Evolutionary conservation across 495 filamentous ascomycete genomes (phyloP).

Genomic region (Immersiella caudata): DNA sequence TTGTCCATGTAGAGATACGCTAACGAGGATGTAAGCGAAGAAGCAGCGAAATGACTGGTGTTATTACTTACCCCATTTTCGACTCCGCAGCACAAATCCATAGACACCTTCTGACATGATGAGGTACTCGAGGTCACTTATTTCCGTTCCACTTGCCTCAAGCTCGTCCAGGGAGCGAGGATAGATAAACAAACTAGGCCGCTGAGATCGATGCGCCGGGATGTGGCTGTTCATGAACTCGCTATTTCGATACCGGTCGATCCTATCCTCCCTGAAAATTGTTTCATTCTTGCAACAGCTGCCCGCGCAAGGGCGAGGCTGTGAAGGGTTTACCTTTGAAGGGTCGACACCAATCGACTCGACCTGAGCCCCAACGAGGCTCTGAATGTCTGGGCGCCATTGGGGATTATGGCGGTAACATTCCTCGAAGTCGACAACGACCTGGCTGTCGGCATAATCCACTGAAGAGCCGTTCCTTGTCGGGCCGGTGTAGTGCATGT

Average conservation of each 20-base stretch:
- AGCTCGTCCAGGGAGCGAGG: conserved; percentile 21
- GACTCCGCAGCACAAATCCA: conserved; percentile 46
- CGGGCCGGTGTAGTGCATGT: conserved; percentile 42
- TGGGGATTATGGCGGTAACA: conserved; percentile 37
- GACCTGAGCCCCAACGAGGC: conserved; percentile 20
- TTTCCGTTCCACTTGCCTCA: conserved; percentile 13
- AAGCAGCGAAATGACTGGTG: no score
- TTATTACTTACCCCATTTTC: conserved; percentile 46
- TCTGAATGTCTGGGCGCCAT: conserved; percentile 22
- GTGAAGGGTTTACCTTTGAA: no score
- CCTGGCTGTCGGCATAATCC: conserved; percentile 50
- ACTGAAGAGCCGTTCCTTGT: conserved; percentile 31
- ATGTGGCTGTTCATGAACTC: no score
- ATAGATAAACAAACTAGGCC: no score
- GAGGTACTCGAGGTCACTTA: conserved; percentile 41
- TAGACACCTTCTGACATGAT: conserved; percentile 48
- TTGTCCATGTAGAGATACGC: no score
- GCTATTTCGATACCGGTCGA: no score
- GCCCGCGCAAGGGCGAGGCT: no score
- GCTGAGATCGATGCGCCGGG: no score
- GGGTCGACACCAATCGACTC: no score
- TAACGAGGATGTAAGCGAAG: no score
- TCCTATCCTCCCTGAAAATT: no score
- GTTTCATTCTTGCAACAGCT: no score
- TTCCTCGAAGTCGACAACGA: conserved; percentile 48